Evolutionary conservation across 768 basidiomycete genomes (phyloP).

Genomic region (Suillus americanus): DNA sequence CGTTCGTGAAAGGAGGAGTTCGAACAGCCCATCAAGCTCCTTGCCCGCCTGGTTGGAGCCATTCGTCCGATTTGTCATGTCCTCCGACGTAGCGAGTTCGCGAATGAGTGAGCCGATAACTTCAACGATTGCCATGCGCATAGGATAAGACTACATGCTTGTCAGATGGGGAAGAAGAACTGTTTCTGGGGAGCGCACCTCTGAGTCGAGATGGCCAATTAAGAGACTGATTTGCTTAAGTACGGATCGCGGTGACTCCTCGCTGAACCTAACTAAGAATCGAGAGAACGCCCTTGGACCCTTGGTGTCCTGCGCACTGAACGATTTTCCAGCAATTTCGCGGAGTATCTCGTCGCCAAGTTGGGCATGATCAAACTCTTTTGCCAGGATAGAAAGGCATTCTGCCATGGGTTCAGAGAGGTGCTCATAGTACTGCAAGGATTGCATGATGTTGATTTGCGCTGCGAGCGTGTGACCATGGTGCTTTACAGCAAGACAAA

Average conservation of each 20-base stretch:
- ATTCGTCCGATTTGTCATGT: conserved; percentile 44
- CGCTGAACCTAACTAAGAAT: conserved; percentile 81
- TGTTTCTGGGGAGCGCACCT: conserved; percentile 49
- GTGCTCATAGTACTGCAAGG: conserved; percentile 92
- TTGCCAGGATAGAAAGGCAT: conserved; percentile 72
- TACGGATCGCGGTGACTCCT: conserved; percentile 75
- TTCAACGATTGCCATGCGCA: conserved; percentile 94
- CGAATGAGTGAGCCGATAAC: conserved; percentile 82
- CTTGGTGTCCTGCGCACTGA: conserved; percentile 82
- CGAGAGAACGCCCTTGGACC: conserved; percentile 81
- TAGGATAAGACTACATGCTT: conserved; percentile 77
- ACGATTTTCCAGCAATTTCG: conserved; percentile 78
- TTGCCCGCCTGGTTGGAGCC: conserved; percentile 45
- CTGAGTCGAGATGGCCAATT: conserved; percentile 85
- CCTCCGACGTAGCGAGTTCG: conserved; percentile 64
- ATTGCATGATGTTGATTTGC: conserved; percentile 89
- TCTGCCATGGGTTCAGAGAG: conserved; percentile 94
- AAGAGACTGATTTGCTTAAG: conserved; percentile 89
- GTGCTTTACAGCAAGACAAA: conserved; percentile 89
- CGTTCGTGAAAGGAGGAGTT: conserved; percentile 82
- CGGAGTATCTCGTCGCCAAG: conserved; percentile 90
- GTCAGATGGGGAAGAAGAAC: neutral
- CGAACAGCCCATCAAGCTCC: conserved; percentile 79
- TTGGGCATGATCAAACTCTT: conserved; percentile 86
- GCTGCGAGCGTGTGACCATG: conserved; percentile 83